phyloP scores from a whole-genome alignment of 306 rosid species.

The Medicago lupulina region DNA sequence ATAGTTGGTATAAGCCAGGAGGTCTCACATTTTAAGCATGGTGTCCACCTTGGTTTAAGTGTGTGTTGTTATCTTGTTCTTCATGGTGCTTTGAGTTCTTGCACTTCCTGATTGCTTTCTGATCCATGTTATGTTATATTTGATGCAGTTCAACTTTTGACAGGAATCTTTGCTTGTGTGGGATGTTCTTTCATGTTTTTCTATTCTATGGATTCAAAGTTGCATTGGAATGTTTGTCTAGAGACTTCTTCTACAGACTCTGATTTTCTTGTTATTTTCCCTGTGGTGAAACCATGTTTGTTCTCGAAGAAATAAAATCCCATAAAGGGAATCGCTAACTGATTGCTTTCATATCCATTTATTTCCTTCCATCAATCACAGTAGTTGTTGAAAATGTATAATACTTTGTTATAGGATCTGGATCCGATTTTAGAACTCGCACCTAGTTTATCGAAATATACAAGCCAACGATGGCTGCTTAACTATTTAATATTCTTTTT shows the following conservation, averaged over 20 bases:
- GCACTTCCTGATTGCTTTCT: conserved; percentile 22
- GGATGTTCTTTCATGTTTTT: conserved; percentile 56
- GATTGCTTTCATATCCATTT: conserved; percentile 13
- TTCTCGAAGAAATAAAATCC: conserved; percentile 57
- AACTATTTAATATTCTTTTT: too few species aligned
- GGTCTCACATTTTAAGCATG: conserved; percentile 1
- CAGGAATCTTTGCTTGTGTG: conserved; percentile 54
- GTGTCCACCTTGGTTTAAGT: conserved; percentile 17
- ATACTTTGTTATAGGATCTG: not conserved
- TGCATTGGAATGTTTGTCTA: conserved; percentile 52
- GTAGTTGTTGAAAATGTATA: not conserved
- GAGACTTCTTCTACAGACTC: conserved; percentile 45
- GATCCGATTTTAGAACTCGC: not conserved
- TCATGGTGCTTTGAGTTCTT: not conserved
- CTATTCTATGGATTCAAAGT: conserved; percentile 46
- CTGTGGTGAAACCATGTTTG: conserved; percentile 43
- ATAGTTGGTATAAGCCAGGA: not conserved
- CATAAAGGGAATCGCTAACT: conserved; percentile 23
- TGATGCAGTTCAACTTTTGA: conserved; percentile 29
- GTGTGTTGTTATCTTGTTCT: not conserved
- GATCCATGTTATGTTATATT: conserved; percentile 14
- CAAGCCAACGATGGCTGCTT: too few species aligned
- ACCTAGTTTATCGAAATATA: not conserved
- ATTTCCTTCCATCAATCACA: not conserved
- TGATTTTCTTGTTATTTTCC: conserved; percentile 38